These are phyloP conservation scores for Primulina tabacum DNA, from an alignment of 257 asterid genomes.

Conservation along the genomic window DNA sequence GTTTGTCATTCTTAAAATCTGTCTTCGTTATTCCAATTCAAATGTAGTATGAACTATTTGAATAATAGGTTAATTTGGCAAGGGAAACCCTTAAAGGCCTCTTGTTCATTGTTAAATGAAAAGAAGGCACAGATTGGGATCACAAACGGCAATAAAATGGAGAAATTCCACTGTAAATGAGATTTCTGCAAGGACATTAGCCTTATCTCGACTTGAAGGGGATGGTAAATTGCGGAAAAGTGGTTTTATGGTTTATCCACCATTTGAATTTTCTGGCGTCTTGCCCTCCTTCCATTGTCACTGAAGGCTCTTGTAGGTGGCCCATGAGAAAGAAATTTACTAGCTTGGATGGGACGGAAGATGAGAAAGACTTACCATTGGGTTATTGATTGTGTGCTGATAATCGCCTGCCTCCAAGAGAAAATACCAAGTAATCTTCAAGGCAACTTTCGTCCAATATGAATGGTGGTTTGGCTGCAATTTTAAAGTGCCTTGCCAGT, in stretches of 20 bases:
- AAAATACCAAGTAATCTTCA: constrained; percentile 82
- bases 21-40: background rate
- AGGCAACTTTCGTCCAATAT: constrained; percentile 11
- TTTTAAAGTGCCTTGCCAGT: constrained; percentile 18
- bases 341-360: constrained; percentile 88
- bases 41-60: constrained; percentile 14
- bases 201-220: constrained; percentile 68
- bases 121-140: constrained; percentile 72
- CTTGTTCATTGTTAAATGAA: constrained; percentile 77
- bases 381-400: constrained; percentile 89
- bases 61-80: constrained; percentile 78
- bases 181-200: constrained; percentile 52
- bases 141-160: constrained; percentile 65
- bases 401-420: constrained; percentile 97
- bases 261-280: constrained; percentile 76
- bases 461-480: constrained; percentile 17
- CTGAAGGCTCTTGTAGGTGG: constrained; percentile 96
- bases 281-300: constrained; percentile 87
- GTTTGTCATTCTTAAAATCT: background rate
- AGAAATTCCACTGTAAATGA: constrained; percentile 69
- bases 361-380: constrained; percentile 95
- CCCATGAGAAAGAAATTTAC: constrained; percentile 93
- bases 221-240: constrained; percentile 70
- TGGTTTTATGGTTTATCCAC: constrained; percentile 83
- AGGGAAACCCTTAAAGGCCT: constrained; percentile 96